Evolutionary conservation across 2,329 filamentous ascomycete genomes (phyloP), one percentile per base, ranked within the genome.

Genomic region (Xylaria sp.): DNA sequence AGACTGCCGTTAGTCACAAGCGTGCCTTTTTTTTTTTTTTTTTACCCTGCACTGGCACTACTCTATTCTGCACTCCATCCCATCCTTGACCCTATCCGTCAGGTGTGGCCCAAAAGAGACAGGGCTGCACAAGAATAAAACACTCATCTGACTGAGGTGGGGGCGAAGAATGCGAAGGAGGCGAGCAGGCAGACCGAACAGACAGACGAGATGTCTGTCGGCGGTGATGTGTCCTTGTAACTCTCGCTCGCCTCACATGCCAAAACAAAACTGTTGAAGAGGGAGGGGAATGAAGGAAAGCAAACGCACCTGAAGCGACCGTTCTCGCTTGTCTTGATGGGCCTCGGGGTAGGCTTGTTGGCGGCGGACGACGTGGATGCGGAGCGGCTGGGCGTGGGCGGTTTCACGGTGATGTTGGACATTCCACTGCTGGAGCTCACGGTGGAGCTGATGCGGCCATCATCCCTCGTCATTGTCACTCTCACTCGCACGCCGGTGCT

Each of bases 341-440:
- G 83, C 75, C 81, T 83, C 70, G 81, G 83, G 12, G 80, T 81
- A 73, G 80, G 81, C 70, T 74, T 74, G 43, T 67, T 76, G 46
- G 77, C 75, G 71, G 76, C 71, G 67, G 74, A 75, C 64, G 77
- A 75, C 54, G 72, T 68, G 57, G 82, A 78, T 46, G 78, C 75
- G 39, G 78, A 75, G 64, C 78, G 75, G 68, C 74, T 78, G 68
- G 78, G 75, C 66, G 75, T 77, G 73, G 68, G 74, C 76, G 85
- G 85, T 80, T 85, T 89, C 73, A 90, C 82, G 48, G 91, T 94
- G 76, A 89, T 86, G 77, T 85, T 86, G 70, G 90, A 92, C 75
- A 87, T 86, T 81, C 86, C 88, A 83, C 90, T 92, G 82, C 87
- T 89, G 73, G 87, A 87, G 85, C 88, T 90, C 82, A 88, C 88